Evolutionary conservation across 176 grass and related monocot genomes (phyloP).

Genomic region (Melocanna baccifera): DNA sequence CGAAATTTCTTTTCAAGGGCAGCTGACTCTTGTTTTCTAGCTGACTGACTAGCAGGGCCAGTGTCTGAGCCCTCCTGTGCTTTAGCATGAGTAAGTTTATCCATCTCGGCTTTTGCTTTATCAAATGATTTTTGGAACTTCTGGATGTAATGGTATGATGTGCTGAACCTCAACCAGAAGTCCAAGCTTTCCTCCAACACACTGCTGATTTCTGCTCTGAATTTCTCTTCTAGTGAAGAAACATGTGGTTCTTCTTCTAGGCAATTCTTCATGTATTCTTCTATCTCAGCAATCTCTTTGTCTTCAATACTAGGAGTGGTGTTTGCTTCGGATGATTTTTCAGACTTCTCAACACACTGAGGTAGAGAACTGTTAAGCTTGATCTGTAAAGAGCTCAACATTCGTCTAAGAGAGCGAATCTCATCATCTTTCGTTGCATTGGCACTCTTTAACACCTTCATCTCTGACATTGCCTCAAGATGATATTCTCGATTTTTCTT

Average conservation of each 20-base stretch:
- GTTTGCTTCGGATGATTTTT: constrained; percentile 40
- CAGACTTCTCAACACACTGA: constrained; percentile 36
- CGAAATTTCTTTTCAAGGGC: constrained; percentile 61
- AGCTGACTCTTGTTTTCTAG: constrained; percentile 46
- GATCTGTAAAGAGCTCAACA: constrained; percentile 61
- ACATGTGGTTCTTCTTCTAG: constrained; percentile 22
- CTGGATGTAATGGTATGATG: constrained; percentile 67
- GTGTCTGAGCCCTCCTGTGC: constrained; percentile 6
- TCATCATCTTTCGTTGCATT: constrained; percentile 64
- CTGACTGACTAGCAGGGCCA: constrained; percentile 30
- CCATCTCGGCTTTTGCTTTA: constrained; percentile 47
- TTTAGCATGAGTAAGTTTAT: constrained; percentile 43
- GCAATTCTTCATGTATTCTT: constrained; percentile 54
- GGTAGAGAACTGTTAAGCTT: constrained; percentile 34
- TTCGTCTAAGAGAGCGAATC: constrained; percentile 57
- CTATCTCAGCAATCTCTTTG: constrained; percentile 41
- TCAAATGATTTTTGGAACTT: constrained; percentile 62
- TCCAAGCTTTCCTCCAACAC: constrained; percentile 63
- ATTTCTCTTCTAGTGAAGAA: constrained; percentile 52
- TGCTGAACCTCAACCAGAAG: constrained; percentile 77
- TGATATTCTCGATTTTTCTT: constrained; percentile 45
- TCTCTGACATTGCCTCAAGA: constrained; percentile 46
- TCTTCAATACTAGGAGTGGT: constrained; percentile 32
- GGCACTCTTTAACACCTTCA: constrained; percentile 57
- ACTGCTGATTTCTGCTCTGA: constrained; percentile 55